Evolutionary conservation across 1,139 yeast genomes (phyloP), one percentile per base, ranked within the genome.

Genomic region (Candida sojae): DNA sequence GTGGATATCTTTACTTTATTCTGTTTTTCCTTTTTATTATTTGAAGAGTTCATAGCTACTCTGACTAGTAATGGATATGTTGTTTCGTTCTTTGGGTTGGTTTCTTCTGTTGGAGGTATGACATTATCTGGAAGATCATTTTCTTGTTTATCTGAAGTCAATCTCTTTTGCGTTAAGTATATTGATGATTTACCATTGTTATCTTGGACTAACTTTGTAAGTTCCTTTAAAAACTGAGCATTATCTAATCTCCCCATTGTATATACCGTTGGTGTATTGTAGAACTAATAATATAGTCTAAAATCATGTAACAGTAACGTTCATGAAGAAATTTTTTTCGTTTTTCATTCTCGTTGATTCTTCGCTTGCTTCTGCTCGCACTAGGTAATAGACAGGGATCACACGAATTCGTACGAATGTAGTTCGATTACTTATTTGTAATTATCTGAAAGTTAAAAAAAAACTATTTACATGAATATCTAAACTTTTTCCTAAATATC

Each of bases 1-100:
- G 96, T 88, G 7, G 88, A 80, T 42, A 82, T 64, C 60, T 85
- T 86, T 37, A 64, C 58, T 60, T 83, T 82, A 49, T 70, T 69
- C 36, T 67, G 63, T 55, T 78, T 74, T 51, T 72, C 68, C 50
- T 68, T 65, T 46, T 56, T 57, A 33, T 49, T 56, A 26, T 57
- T 61, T 34, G 58, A 57, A n/a, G 89, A 89, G 59, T 86, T 82
- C 37, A 89, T 76, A 41, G 70, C 49, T 42, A 87, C 68, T 63
- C 88, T 75, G 42, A 83, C 68, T 44, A 84, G 64, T 2, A 83
- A 61, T 5, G 84, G 77, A 56, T 82, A 83, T 44, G 60, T 53
- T 23, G 52, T 50, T 5, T 49, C 51, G 44, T 67, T 67, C 6
- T 53, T 46, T 17, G 34, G 35, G 7, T 30, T 33, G 5, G 35